Evolutionary conservation across 2,329 filamentous ascomycete genomes (phyloP).

Genomic region (Myrmaecium sp.): DNA sequence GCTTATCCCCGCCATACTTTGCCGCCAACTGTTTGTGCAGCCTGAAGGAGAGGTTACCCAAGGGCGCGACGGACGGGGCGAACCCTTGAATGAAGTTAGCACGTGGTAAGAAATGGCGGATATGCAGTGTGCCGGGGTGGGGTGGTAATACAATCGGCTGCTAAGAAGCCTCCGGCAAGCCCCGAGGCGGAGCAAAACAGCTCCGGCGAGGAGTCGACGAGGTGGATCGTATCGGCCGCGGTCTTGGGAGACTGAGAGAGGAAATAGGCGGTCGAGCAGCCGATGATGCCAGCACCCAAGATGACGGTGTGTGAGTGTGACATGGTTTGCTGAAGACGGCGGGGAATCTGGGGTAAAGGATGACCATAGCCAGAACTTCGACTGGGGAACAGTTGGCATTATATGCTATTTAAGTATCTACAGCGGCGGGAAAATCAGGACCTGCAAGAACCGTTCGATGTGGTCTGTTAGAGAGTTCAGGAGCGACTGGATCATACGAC

Average conservation of each 20-base stretch:
- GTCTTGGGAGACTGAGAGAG: slow-evolving; percentile 32
- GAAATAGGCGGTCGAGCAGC: slow-evolving; percentile 40
- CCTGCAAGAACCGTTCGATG: no score
- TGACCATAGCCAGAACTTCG: no score
- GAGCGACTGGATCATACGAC: no score
- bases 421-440: no score
- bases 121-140: not conserved
- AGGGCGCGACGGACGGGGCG: slow-evolving; percentile 33
- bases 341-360: no score
- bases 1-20: slow-evolving; percentile 36
- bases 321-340: no score
- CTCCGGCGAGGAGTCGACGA: slow-evolving; percentile 39
- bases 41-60: slow-evolving; percentile 52
- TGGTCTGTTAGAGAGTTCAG: no score
- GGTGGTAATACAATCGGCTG: slow-evolving; percentile 42
- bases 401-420: no score
- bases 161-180: slow-evolving; percentile 57
- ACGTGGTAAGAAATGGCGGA: not conserved
- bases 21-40: slow-evolving; percentile 47
- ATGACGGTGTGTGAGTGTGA: slow-evolving; percentile 15
- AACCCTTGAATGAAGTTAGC: slow-evolving; percentile 29
- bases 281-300: slow-evolving; percentile 28
- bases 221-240: slow-evolving; percentile 32
- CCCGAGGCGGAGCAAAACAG: slow-evolving; percentile 62
- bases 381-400: no score